Evolutionary conservation across 2,329 filamentous ascomycete genomes (phyloP), one percentile per base, ranked within the genome.

Genomic region (Cryphonectria nitschkei): DNA sequence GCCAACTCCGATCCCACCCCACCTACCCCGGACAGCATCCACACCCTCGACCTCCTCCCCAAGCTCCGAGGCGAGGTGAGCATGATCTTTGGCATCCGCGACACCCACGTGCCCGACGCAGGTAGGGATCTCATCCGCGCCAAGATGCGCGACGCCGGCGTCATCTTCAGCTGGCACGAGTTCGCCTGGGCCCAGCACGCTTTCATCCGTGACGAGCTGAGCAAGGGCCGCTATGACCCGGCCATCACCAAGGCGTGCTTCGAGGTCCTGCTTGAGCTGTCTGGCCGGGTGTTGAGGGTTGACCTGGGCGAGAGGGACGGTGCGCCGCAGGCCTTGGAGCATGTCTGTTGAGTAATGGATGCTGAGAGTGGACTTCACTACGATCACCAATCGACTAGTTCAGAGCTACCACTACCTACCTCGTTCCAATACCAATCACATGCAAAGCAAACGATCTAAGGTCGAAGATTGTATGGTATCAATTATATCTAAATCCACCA

Each of bases 111-210:
- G 19, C 93, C 94, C 1, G 89, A 93, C 52, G 88, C 88, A 56
- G 95, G 95, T 1, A 87, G 95, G 26, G 94, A 97, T 80, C 81
- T 97, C 75, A 96, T 97, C 79, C 89, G 94, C 71, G 89, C 89
- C 79, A 95, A 93, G 73, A 84, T 97, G 76, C 90, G 95, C 76
- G 93, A 93, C 32, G 89, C 90, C 7, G 92, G 91, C 13, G 87
- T 91, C 6, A 85, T 87, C 13, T 95, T 95, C 77, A 92, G 89
- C 78, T 97, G 93, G 79, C 94, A 96, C 81, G 95, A 98, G 82
- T 90, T 93, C 74, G 93, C 93, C n/a, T 95, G 93, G 89, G 94
- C 95, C 3, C 95, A 97, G 81, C 95, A 97, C 83, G 95, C 95
- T 6, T 98, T 98, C 79, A 97, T 98, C 79, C 87, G 95, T 26